Conservation (phyloP, 2,329 filamentous ascomycete genomes). For the Zalaria sp. region DNA sequence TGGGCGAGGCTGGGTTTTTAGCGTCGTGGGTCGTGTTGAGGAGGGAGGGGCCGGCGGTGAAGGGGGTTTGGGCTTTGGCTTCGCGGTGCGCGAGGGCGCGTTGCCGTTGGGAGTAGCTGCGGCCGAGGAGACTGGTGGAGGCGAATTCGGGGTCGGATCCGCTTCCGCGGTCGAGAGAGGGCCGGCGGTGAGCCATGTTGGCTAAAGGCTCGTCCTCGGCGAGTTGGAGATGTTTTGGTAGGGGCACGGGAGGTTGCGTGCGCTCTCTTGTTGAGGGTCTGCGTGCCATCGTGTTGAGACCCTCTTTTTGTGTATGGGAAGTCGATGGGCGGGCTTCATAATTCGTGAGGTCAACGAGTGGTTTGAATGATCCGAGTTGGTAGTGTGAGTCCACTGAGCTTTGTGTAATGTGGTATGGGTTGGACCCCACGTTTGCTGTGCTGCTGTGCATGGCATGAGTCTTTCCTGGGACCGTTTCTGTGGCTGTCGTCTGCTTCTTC, state of each 20-base stretch:
- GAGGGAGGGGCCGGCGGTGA: conserved; percentile 44
- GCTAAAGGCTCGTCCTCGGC: conserved; percentile 21
- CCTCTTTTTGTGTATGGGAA: conserved; percentile 10
- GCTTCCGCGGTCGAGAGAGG: conserved; percentile 6
- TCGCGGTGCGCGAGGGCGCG: conserved; percentile 23
- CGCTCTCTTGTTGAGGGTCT: conserved; percentile 24
- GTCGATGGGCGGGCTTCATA: conserved; percentile 36
- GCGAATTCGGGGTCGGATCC: conserved; percentile 28
- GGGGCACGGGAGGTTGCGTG: conserved; percentile 20
- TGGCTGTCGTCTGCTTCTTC: conserved; percentile 18
- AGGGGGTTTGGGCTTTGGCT: conserved; percentile 23
- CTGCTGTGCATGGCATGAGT: conserved; percentile 8
- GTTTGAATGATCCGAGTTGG: conserved; percentile 51
- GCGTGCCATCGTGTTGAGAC: conserved; percentile 8
- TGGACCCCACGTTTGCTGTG: conserved; percentile 13
- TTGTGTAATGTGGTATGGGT: conserved; percentile 7
- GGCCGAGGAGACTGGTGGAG: conserved; percentile 32
- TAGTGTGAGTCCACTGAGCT: conserved; percentile 37
- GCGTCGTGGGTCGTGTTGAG: conserved; percentile 28
- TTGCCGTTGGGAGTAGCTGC: conserved; percentile 34
- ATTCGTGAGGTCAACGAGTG: conserved; percentile 48
- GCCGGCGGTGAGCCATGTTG: conserved; percentile 11
- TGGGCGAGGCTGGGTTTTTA: not conserved
- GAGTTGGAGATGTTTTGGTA: conserved; percentile 11
- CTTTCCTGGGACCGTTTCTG: conserved; percentile 12